phyloP scores from a whole-genome alignment of 176 grass and related monocot species.

The Paspalum notatum region DNA sequence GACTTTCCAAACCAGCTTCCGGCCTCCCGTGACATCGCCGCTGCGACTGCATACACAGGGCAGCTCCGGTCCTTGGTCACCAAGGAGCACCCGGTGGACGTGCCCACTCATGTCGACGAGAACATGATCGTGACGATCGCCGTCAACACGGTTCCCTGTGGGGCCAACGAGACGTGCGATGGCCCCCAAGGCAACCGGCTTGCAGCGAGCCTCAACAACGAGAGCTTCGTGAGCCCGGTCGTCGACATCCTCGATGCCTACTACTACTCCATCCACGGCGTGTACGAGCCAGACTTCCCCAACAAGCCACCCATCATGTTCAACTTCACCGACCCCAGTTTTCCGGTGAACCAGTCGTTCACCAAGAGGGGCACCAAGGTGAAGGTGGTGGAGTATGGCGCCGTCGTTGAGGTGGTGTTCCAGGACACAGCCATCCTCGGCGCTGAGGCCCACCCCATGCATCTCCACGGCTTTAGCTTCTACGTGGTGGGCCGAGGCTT shows the following conservation, averaged over 20 bases:
- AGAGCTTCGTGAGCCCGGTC: constrained; percentile 34
- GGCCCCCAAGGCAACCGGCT: not conserved
- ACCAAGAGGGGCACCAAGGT: constrained; percentile 43
- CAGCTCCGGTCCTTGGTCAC: constrained; percentile 34
- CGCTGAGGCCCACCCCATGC: constrained; percentile 69
- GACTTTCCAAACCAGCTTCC: constrained; percentile 20
- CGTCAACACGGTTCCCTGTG: constrained; percentile 33
- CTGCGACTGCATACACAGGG: constrained; percentile 17
- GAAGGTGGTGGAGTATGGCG: constrained; percentile 55
- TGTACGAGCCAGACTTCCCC: constrained; percentile 59
- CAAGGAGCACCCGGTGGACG: constrained; percentile 2
- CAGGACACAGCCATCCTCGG: constrained; percentile 68
- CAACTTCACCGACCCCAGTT: constrained; percentile 36
- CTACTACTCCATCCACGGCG: constrained; percentile 16
- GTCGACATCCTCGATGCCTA: constrained; percentile 52
- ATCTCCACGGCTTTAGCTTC: constrained; percentile 72
- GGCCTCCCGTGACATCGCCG: not conserved
- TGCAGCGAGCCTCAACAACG: constrained; percentile 56
- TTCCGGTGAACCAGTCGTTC: not conserved
- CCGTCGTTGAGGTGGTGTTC: constrained; percentile 59
- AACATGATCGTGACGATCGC: constrained; percentile 43
- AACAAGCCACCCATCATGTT: constrained; percentile 44
- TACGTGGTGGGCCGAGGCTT: constrained; percentile 54
- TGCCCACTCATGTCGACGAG: constrained; percentile 34
- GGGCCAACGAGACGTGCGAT: not conserved